These are phyloP conservation scores for Erigeron canadensis DNA, from an alignment of 129 eudicot genomes.

Conservation along the genomic window DNA sequence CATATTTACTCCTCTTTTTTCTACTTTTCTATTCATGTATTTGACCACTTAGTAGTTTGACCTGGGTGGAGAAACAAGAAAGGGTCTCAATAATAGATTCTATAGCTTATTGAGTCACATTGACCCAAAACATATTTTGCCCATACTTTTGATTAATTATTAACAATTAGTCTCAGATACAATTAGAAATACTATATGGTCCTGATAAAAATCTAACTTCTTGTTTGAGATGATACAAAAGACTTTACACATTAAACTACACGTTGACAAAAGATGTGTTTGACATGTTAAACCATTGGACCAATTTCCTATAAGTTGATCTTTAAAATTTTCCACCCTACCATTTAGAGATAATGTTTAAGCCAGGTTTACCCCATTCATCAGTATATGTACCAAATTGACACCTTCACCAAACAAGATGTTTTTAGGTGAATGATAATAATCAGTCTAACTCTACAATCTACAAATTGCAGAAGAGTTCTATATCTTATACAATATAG, in stretches of 20 bases:
- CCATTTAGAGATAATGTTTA: too few relatives aligned
- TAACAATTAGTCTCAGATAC: too few relatives aligned
- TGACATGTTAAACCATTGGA: too few relatives aligned
- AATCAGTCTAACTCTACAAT: not conserved
- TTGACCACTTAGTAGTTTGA: conserved; percentile 7
- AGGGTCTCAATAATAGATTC: not conserved
- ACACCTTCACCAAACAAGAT: not conserved
- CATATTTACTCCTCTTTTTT: not conserved
- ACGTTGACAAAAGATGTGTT: too few relatives aligned
- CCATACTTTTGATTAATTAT: too few relatives aligned
- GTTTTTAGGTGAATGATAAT: not conserved
- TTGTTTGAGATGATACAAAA: too few relatives aligned
- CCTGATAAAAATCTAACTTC: too few relatives aligned
- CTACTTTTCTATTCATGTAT: not conserved
- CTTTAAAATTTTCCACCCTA: too few relatives aligned
- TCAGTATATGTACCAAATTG: not conserved
- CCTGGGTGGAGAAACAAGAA: not conserved
- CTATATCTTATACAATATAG: conserved; percentile 15
- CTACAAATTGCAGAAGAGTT: conserved; percentile 1
- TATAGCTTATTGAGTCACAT: not conserved
- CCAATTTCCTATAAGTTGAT: too few relatives aligned
- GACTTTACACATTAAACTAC: too few relatives aligned
- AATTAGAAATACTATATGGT: too few relatives aligned
- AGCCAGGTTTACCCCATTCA: not conserved
- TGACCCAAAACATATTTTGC: not conserved